Base-by-base conservation (phyloP, 495 filamentous ascomycete species). In the Echria macrotheca region DNA sequence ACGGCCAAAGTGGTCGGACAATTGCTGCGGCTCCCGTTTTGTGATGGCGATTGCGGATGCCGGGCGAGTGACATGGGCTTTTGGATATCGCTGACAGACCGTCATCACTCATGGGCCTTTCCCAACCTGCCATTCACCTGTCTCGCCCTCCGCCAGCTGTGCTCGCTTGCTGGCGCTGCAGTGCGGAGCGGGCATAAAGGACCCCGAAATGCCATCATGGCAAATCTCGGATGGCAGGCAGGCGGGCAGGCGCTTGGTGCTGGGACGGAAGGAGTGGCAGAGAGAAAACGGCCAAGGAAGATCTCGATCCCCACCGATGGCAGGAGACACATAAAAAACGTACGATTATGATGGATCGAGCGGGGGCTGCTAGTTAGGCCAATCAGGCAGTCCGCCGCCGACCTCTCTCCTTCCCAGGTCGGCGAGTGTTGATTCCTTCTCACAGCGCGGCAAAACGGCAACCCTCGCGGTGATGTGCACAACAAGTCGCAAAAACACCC, bases 251-350 rank as follows among this genome's bases (percentile, higher is more conserved):
- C 41, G 47, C 47, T 51, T 45, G 28, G 19, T 2, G 31, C 26
- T 44, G 41, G 26, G 18, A 26, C 41, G 26, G 7, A 24, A 24
- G 32, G 24, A 28, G 44, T 47, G 44, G 44, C 19, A 31, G 49
- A 36, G 36, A 33, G 47, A 46, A 35, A 46, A 46, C 44, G 19
- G 44, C 44, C 44, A 36, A 46, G 29, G 31, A 35, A 49, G 53
- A 65, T 66, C 60, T 64, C 60, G 63, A 67, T 67, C 61, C 49
- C 55, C 54, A 63, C 63, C 59, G 61, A 57, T 55, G 43, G 50
- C 47, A 48, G 41, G 51, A 58, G 54, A 42, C 57, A 58, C 54
- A 60, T 58, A 61, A 53, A 65, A 65, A 65, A 67, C 57, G 57
- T 65, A 63, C 57, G 59, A 65, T 63, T 48, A 24, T 53, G 44